Conservation (phyloP, 768 basidiomycete genomes). For the Russula sp. region DNA sequence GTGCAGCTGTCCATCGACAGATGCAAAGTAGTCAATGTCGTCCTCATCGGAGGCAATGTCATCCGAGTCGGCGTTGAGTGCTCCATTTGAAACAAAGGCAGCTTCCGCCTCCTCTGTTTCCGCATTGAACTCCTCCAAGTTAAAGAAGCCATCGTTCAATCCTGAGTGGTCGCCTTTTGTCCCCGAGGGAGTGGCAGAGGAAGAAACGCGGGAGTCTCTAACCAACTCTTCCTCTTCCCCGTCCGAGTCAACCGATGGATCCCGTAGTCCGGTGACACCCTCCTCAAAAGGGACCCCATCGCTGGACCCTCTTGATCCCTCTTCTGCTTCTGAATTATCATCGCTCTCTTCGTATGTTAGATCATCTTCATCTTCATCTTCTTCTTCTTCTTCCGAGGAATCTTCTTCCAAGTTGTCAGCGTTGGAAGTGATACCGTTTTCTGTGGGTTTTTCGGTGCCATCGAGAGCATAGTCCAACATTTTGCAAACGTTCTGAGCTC, state of each 20-base stretch:
- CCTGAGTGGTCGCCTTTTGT: slow-evolving; percentile 41
- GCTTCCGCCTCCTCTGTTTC: slow-evolving; percentile 79
- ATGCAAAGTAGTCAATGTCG: slow-evolving; percentile 66
- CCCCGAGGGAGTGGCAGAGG: slow-evolving; percentile 26
- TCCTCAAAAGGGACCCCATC: slow-evolving; percentile 33
- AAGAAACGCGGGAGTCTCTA: neutral
- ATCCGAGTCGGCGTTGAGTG: slow-evolving; percentile 49
- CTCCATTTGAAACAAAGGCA: slow-evolving; percentile 56
- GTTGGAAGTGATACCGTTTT: slow-evolving; percentile 36
- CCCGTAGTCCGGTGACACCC: slow-evolving; percentile 32
- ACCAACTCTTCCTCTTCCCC: slow-evolving; percentile 29
- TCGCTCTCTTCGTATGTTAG: slow-evolving; percentile 14
- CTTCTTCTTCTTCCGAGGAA: slow-evolving; percentile 33
- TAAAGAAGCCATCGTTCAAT: slow-evolving; percentile 90
- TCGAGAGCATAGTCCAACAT: slow-evolving; percentile 65
- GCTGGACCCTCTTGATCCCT: slow-evolving; percentile 32
- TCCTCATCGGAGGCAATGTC: slow-evolving; percentile 50
- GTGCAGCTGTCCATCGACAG: slow-evolving; percentile 45
- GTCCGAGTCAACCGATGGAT: slow-evolving; percentile 7
- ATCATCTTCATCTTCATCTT: slow-evolving; percentile 26
- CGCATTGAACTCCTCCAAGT: slow-evolving; percentile 81
- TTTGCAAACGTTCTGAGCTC: slow-evolving; percentile 64
- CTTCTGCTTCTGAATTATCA: slow-evolving; percentile 36
- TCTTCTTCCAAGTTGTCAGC: slow-evolving; percentile 34
- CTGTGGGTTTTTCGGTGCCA: slow-evolving; percentile 40